Percentiles rank a stretch among this genome's conserved stretches.
Evolutionary conservation across 2,329 filamentous ascomycete genomes (phyloP).

Genomic region (Pseudocercospora musae): DNA sequence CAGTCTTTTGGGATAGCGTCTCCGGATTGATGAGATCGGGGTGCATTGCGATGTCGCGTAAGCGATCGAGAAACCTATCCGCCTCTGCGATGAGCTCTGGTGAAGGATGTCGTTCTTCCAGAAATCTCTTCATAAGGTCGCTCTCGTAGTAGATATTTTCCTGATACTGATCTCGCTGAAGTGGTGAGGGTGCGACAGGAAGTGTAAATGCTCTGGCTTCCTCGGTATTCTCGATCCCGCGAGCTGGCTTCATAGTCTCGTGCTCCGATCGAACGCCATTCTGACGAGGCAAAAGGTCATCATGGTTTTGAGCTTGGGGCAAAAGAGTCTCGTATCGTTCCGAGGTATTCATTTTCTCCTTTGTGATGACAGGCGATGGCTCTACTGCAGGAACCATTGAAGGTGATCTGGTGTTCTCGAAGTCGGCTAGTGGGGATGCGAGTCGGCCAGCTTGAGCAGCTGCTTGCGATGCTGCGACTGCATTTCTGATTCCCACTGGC

Average conservation of each 20-base stretch:
- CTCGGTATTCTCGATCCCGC: conserved; percentile 18
- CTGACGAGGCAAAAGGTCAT: background rate
- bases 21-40: conserved; percentile 37
- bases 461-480: conserved; percentile 18
- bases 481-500: conserved; percentile 21
- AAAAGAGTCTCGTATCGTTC: conserved; percentile 35
- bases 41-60: conserved; percentile 31
- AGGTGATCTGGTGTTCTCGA: conserved; percentile 31
- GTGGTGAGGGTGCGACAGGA: conserved; percentile 29
- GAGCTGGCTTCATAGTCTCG: background rate
- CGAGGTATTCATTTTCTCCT: conserved; percentile 35
- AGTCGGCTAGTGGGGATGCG: conserved; percentile 13
- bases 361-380: conserved; percentile 23
- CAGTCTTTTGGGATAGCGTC: conserved; percentile 29
- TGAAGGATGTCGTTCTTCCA: conserved; percentile 16
- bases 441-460: conserved; percentile 9
- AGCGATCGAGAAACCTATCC: conserved; percentile 27
- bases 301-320: conserved; percentile 24
- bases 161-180: conserved; percentile 34
- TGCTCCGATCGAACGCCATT: conserved; percentile 3
- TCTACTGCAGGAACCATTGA: conserved; percentile 34
- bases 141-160: conserved; percentile 24
- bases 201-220: conserved; percentile 23
- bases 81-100: conserved; percentile 19
- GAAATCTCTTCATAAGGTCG: conserved; percentile 28